Conservation (phyloP, 139 green algal genomes). For the Diplosphaera chodatii region DNA sequence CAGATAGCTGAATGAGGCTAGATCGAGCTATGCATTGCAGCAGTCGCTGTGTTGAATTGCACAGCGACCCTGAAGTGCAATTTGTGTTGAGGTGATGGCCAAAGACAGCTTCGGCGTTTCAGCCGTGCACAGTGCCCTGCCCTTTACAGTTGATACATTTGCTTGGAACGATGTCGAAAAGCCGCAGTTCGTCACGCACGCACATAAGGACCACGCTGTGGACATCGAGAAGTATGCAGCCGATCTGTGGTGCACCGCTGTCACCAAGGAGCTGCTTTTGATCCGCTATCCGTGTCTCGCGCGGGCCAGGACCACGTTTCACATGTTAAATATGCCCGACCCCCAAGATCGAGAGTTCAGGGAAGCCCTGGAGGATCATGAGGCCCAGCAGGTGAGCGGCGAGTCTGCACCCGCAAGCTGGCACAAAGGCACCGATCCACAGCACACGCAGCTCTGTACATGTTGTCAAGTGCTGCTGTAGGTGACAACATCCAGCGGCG, state of each 20-base stretch:
- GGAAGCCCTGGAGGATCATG: not conserved
- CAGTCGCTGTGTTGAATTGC: no score
- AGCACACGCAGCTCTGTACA: no score
- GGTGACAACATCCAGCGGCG: not conserved
- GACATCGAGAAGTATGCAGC: conserved; percentile 8
- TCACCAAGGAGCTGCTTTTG: conserved; percentile 11
- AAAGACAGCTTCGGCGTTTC: not conserved
- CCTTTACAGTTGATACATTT: conserved; percentile 33
- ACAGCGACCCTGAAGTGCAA: no score
- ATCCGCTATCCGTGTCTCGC: conserved; percentile 9
- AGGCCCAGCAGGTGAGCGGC: not conserved
- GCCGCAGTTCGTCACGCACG: conserved; percentile 30
- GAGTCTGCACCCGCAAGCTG: no score
- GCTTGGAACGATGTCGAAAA: not conserved
- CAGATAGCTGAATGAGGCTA: no score
- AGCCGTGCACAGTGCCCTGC: conserved; percentile 1
- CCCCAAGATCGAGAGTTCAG: not conserved
- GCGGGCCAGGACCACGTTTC: conserved; percentile 7
- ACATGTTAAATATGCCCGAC: conserved; percentile 2
- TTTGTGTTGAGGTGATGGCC: no score
- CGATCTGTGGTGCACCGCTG: conserved; percentile 18
- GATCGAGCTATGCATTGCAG: no score
- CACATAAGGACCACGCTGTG: conserved; percentile 28
- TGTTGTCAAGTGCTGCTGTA: no score
- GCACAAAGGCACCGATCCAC: no score